Percentiles rank a stretch among this genome's conserved stretches.
Evolutionary conservation across 805 yeast genomes (phyloP).

Genomic region (Kockiozyma suomiensis): DNA sequence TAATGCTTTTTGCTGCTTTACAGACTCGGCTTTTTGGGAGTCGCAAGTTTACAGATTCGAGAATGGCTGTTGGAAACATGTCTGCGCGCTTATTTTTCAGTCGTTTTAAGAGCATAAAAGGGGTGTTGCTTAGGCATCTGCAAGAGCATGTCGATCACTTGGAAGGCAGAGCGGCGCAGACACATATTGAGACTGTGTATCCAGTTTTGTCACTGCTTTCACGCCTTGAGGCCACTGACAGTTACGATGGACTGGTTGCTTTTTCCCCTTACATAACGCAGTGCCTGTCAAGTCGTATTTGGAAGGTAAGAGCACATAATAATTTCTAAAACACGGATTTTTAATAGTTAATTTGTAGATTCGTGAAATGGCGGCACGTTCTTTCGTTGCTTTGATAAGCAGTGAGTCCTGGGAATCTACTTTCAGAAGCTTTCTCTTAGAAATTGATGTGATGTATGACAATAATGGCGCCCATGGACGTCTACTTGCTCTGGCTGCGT

Average conservation of each 20-base stretch:
- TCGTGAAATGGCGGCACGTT: constrained; percentile 81
- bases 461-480: constrained; percentile 64
- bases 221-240: constrained; percentile 65
- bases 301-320: constrained; percentile 55
- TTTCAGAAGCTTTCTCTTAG: constrained; percentile 38
- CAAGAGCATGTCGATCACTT: constrained; percentile 35
- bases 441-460: constrained; percentile 31
- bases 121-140: constrained; percentile 47
- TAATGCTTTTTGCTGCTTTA: constrained; percentile 86
- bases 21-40: constrained; percentile 80
- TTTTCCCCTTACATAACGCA: constrained; percentile 54
- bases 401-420: constrained; percentile 42
- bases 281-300: constrained; percentile 57
- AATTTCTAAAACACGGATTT: not conserved
- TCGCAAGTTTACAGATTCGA: constrained; percentile 43
- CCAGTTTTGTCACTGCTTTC: constrained; percentile 74
- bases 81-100: constrained; percentile 73
- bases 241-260: constrained; percentile 53
- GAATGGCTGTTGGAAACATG: constrained; percentile 39
- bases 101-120: constrained; percentile 57
- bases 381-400: constrained; percentile 56
- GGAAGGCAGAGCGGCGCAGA: constrained; percentile 17
- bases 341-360: constrained; percentile 40
- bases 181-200: constrained; percentile 62
- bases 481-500: constrained; percentile 50